phyloP scores from a whole-genome alignment of 2,329 filamentous ascomycete genomes.

The Tympanopsis confertula region DNA sequence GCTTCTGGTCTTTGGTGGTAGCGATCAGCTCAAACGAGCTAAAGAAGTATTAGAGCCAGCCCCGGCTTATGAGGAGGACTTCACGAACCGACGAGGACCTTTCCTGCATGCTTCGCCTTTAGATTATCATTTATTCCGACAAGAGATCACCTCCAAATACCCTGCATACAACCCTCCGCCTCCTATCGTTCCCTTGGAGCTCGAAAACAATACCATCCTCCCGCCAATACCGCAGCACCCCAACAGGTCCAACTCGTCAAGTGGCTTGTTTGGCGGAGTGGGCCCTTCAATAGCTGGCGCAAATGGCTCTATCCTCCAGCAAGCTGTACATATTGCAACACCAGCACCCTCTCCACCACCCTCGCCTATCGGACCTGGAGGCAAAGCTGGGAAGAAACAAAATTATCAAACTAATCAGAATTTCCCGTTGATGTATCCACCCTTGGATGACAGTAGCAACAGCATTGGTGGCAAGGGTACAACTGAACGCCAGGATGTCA shows the following conservation, averaged over 20 bases:
- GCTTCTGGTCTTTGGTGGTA: slow-evolving; percentile 73
- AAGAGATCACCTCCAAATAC: slow-evolving; percentile 96
- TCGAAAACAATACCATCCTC: slow-evolving; percentile 81
- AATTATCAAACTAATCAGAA: slow-evolving; percentile 99
- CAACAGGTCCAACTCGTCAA: slow-evolving; percentile 38
- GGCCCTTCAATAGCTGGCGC: slow-evolving; percentile 37
- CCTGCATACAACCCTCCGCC: slow-evolving; percentile 87
- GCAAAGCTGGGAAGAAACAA: slow-evolving; percentile 93
- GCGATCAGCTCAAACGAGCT: slow-evolving; percentile 57
- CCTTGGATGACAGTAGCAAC: slow-evolving; percentile 78
- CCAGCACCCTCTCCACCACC: slow-evolving; percentile 91
- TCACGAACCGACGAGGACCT: slow-evolving; percentile 29
- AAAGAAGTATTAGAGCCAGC: slow-evolving; percentile 57
- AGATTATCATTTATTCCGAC: slow-evolving; percentile 91
- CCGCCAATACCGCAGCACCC: slow-evolving; percentile 72
- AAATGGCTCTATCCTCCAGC: slow-evolving; percentile 75
- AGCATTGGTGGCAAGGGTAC: slow-evolving; percentile 80
- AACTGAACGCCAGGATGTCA: slow-evolving; percentile 65
- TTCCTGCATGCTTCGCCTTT: slow-evolving; percentile 83
- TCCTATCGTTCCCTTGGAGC: slow-evolving; percentile 71
- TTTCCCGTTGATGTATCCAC: slow-evolving; percentile 95
- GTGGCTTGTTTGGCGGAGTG: slow-evolving; percentile 45
- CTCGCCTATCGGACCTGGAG: slow-evolving; percentile 56
- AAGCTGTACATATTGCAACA: slow-evolving; percentile 96
- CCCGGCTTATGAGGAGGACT: slow-evolving; percentile 45